A percentile compares a stretch with the other conserved stretches of the same genome.
These are phyloP conservation scores for Aspergillus jensenii DNA, from an alignment of 2,329 filamentous ascomycete genomes.

Conservation along the genomic window DNA sequence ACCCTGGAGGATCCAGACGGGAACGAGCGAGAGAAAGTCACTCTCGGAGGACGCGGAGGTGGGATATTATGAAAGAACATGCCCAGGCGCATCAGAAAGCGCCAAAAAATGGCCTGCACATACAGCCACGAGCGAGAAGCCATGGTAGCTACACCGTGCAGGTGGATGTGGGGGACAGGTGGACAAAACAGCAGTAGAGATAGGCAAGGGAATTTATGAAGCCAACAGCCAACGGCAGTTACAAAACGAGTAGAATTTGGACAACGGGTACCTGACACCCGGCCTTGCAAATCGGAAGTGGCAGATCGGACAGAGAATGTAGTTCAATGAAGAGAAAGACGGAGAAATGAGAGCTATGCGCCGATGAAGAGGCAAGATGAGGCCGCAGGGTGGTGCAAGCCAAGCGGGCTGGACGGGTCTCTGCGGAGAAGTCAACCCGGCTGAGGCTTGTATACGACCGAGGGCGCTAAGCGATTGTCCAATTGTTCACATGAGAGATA, in stretches of 20 bases:
- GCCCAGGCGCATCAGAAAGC: conserved; percentile 66
- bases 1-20: conserved; percentile 52
- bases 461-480: neutral
- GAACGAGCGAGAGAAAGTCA: conserved; percentile 60
- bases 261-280: neutral
- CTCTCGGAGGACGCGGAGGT: conserved; percentile 59
- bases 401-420: conserved; percentile 2
- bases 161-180: neutral
- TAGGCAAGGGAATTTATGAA: neutral
- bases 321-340: neutral
- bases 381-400: neutral
- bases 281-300: neutral
- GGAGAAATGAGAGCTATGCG: neutral
- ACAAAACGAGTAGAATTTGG: neutral
- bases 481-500: neutral
- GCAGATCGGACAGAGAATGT: neutral
- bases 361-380: neutral
- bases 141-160: conserved; percentile 17
- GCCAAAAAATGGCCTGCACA: conserved; percentile 65
- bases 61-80: conserved; percentile 67
- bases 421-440: neutral
- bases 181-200: neutral
- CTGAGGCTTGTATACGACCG: neutral
- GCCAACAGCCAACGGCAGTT: neutral
- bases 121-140: conserved; percentile 60